Evolutionary conservation across 768 basidiomycete genomes (phyloP).

Genomic region (Pisolithus tinctorius): DNA sequence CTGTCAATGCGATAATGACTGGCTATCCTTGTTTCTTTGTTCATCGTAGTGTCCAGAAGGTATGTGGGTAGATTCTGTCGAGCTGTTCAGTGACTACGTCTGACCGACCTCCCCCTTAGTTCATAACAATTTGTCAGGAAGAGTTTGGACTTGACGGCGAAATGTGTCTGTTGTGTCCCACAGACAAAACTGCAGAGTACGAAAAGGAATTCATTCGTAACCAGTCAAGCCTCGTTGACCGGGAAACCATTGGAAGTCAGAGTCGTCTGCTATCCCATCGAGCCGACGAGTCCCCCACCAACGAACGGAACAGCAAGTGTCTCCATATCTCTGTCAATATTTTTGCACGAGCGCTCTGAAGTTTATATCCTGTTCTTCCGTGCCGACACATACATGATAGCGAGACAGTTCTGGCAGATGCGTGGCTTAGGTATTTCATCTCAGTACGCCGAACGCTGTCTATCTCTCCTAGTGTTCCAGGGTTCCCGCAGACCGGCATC

Average conservation of each 20-base stretch:
- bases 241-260: slow-evolving; percentile 42
- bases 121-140: slow-evolving; percentile 65
- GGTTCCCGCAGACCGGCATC: slow-evolving; percentile 4
- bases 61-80: slow-evolving; percentile 28
- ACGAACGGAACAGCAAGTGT: too few species aligned
- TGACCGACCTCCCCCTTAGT: slow-evolving; percentile 36
- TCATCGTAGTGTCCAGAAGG: slow-evolving; percentile 78
- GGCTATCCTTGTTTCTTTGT: slow-evolving; percentile 97
- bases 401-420: slow-evolving; percentile 96
- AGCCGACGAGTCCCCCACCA: slow-evolving; percentile 42
- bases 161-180: slow-evolving; percentile 68
- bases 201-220: slow-evolving; percentile 68
- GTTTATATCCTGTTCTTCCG: slow-evolving; percentile 86
- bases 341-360: slow-evolving; percentile 38
- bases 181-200: slow-evolving; percentile 60
- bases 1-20: slow-evolving; percentile 71
- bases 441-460: slow-evolving; percentile 76
- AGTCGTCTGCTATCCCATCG: slow-evolving; percentile 65
- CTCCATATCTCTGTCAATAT: background rate
- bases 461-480: slow-evolving; percentile 47
- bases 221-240: slow-evolving; percentile 32
- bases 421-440: slow-evolving; percentile 86
- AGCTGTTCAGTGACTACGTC: background rate
- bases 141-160: slow-evolving; percentile 73
- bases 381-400: slow-evolving; percentile 47